phyloP scores from a whole-genome alignment of 352 stramenopile species.

The Elongisporangium senticosum region DNA sequence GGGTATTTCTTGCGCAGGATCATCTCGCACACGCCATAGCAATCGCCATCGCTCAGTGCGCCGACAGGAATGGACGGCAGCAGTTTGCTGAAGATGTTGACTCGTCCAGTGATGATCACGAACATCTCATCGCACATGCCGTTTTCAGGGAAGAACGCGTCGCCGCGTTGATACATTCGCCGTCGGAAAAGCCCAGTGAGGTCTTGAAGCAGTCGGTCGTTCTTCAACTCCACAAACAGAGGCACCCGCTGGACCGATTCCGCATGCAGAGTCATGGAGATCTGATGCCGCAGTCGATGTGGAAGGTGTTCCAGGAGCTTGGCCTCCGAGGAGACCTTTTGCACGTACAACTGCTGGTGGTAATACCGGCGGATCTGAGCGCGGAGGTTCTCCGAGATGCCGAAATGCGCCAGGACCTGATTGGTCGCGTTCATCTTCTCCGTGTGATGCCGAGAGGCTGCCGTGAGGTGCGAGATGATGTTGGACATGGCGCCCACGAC shows the following conservation, averaged over 20 bases:
- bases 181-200: conserved; percentile 67
- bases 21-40: conserved; percentile 60
- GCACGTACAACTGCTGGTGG: conserved; percentile 70
- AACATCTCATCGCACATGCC: conserved; percentile 69
- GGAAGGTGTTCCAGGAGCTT: conserved; percentile 52
- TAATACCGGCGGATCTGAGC: conserved; percentile 67
- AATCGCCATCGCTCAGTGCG: conserved; percentile 45
- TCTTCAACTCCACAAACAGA: conserved; percentile 48
- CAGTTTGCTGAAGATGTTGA: conserved; percentile 52
- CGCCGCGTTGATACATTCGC: conserved; percentile 58
- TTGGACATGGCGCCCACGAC: conserved; percentile 75
- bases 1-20: conserved; percentile 48
- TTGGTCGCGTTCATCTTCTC: conserved; percentile 72
- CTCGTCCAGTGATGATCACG: conserved; percentile 51
- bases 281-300: conserved; percentile 51
- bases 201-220: conserved; percentile 54
- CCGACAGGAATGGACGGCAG: conserved; percentile 34
- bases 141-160: conserved; percentile 49
- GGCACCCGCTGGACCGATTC: conserved; percentile 55
- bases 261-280: conserved; percentile 66
- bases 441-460: conserved; percentile 44
- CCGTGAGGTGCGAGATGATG: conserved; percentile 68
- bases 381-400: conserved; percentile 50
- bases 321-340: conserved; percentile 63
- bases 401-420: conserved; percentile 52